Base-by-base conservation (phyloP, 1,284 basidiomycete genomes). In the Rhodofomes roseus region DNA sequence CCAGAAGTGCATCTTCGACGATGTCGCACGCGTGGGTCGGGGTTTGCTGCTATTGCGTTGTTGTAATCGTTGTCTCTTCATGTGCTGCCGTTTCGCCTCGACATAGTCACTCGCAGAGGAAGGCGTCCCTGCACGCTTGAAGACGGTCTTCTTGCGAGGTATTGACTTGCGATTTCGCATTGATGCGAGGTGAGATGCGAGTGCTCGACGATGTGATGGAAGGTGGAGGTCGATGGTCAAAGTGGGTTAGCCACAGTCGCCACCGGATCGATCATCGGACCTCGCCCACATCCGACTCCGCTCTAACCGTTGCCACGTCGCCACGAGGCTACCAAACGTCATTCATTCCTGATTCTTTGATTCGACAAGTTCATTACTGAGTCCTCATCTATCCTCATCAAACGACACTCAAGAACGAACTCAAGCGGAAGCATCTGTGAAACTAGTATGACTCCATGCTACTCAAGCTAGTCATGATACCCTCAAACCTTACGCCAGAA, bases 81-180 rank as follows among this genome's bases (percentile, higher is more conserved):
- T 54, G n/a, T 31, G 61, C 50, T 62, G 63, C 18, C 62, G 64
- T 55, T 65, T 65, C 18, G 59, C 60, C 29, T 67, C 61, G 37
- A 60, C 16, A 11, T 61, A 53, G 6, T 65, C 63, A n/a, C 60
- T 43, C 12, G 65, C 55, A 1, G 65, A 64, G 0, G 62, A 60
- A 1, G 66, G 63, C 8, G 66, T 66, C 44, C 61, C 57, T 8
- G 62, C 55, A 11, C 65, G 63, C 23, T 61, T 59, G 56, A 57
- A 57, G 4, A 54, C 53, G 41, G 36, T 59, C 29, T 59, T 55
- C 56, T 58, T 31, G 2, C 27, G 9, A 22, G n/a, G 27, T 4
- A 8, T 18, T 20, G 27, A 20, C 20, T 46, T 44, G 31, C 52
- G 58, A 41, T 55, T 54, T 12, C 50, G 58, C 58, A 59, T 59